Evolutionary conservation across 768 basidiomycete species (phyloP), one percentile per base, ranked within the genome.

Genomic region (Pisolithus albus): DNA sequence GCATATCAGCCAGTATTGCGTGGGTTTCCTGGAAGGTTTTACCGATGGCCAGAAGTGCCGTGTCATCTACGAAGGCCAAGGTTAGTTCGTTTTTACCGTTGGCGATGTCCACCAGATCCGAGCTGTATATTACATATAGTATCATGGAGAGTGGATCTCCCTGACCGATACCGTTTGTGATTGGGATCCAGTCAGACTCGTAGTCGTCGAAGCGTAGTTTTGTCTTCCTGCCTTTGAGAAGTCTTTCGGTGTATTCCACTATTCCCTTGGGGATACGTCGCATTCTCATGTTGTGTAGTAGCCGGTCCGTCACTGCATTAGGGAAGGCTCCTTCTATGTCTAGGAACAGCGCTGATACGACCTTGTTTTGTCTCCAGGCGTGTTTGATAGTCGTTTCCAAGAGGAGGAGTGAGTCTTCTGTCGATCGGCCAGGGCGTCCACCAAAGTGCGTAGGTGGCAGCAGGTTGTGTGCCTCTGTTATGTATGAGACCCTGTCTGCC

Each of bases 261-360:
- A 42, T 23, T 7, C 24, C 41, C 23, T 10, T 15, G 2, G 41
- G 41, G 6, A 42, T 7, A 1, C 41, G 3, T 5, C 23, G 8
- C n/a, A n/a, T 42, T 10, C 23, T 42, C 50, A 75, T 53, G 47
- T 72, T 66, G 52, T 71, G 66, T 1, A 68, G 38, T 0, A 76
- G 65, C 0, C 56, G 21, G 1, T 65, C 64, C 0, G 55, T 63
- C 8, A 66, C 69, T 0, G 65, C 66, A 52, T 68, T 75, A 0
- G 71, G 75, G 54, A 75, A 77, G 2, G 75, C 72, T 0, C 68
- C 75, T 57, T 74, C 61, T 0, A 78, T 65, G 52, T 78, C 74
- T 1, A 76, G 64, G 59, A 72, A 75, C 0, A 76, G 66, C 0
- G 65, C 59, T 1, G 65, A 65, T 0, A 58, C 71, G 0, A 76